Base-by-base conservation (phyloP, 2,329 filamentous ascomycete genomes). In the Colletotrichum brevisporum region DNA sequence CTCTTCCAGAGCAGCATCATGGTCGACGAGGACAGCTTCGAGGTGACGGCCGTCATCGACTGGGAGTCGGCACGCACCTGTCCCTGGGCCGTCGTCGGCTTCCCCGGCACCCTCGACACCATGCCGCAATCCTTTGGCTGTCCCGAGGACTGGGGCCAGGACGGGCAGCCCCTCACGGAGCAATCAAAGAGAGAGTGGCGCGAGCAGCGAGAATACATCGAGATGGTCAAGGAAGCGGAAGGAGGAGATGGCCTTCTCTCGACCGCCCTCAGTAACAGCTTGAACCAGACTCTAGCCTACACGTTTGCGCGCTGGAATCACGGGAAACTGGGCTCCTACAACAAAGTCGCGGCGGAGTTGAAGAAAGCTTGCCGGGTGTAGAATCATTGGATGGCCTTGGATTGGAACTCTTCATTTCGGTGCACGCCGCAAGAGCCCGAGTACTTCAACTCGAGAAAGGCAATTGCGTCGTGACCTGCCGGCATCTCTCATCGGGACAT, bases 1-100 rank as follows among this genome's bases (percentile, higher is more conserved):
- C 76, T 79, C 63, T n/a, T 72, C 16, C 74, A 78, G 69, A 78
- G 71, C 71, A 79, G 77, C 67, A 76, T 79, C 13, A 73, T 79
- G 51, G 72, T 79, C 21, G 72, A 76, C 57, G 62, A 76, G 18
- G 57, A 18, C 39, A 57, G 65, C 24, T 76, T 73, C 63, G 39
- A 72, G 1, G 71, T 78, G 4, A 63, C 75, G 9, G 74, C 71
- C 43, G 64, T 79, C 47, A 78, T 79, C 52, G 76, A 79, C 69
- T 80, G 76, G 78, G 75, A 79, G 67, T 71, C 69, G 10, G 74
- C 76, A 26, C 75, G 69, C 39, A 74, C 75, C 0, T 53, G 72
- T 6, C 76, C 75, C 10, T 72, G 67, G 69, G 70, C 76, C 69
- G 68, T 76, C 12, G 66, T 75, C 8, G 67, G 45, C 4, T 73